These are phyloP conservation scores for Colletotrichum lupini DNA, from an alignment of 2,329 filamentous ascomycete genomes.

Conservation along the genomic window DNA sequence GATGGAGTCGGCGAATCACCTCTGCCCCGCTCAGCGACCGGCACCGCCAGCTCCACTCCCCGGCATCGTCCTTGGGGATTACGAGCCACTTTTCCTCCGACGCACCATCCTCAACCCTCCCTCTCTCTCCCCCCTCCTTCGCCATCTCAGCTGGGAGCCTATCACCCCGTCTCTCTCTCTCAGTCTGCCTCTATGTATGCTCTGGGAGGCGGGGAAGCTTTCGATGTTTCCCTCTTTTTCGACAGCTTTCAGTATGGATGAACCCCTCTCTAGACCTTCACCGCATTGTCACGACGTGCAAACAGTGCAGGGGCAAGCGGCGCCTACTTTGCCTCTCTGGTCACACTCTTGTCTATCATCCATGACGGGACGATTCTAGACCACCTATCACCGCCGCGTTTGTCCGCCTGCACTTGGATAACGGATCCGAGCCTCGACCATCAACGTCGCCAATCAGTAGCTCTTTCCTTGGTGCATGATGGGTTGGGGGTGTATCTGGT, in stretches of 20 bases:
- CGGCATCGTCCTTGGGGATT: constrained; percentile 6
- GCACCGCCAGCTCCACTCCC: constrained; percentile 17
- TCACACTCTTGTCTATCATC: not conserved
- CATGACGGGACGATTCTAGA: not conserved
- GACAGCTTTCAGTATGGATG: not conserved
- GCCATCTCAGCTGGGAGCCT: not conserved
- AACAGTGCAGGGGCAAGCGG: not conserved
- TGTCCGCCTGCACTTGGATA: constrained; percentile 21
- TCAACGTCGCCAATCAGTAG: constrained; percentile 7
- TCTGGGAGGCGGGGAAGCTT: not conserved
- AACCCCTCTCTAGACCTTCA: not conserved
- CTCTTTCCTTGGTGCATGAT: constrained; percentile 15
- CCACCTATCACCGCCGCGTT: constrained; percentile 6
- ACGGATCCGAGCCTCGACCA: constrained; percentile 1
- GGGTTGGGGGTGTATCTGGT: constrained; percentile 37
- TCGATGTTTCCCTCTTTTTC: not conserved
- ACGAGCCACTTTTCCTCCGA: constrained; percentile 19
- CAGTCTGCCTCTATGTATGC: not conserved
- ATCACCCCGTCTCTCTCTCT: not conserved
- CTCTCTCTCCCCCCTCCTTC: not conserved
- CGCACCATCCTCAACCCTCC: not conserved
- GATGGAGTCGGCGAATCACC: constrained; percentile 6
- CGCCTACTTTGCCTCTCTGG: not conserved
- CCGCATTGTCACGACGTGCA: not conserved
- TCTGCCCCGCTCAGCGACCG: constrained; percentile 22